These are phyloP conservation scores for Acorus gramineus DNA, from an alignment of 106 monocot species.

Conservation along the genomic window DNA sequence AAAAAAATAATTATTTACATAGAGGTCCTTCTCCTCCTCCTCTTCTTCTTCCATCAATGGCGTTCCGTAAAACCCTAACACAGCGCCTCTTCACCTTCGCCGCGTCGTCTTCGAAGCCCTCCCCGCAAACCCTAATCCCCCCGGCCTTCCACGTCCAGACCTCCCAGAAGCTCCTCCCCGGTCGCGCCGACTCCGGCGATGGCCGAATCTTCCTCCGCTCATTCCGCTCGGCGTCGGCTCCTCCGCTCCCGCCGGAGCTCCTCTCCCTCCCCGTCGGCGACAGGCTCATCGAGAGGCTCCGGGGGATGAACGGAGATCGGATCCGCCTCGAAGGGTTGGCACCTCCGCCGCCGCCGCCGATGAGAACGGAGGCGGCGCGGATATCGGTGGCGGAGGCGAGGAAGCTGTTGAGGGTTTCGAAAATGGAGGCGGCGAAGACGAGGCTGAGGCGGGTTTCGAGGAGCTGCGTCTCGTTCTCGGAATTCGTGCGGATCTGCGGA, in stretches of 20 bases:
- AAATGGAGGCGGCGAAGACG: slow-evolving; percentile 45
- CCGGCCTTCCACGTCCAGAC: not conserved
- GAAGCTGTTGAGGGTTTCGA: slow-evolving; percentile 52
- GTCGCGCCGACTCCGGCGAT: not conserved
- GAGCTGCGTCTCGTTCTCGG: slow-evolving; percentile 27
- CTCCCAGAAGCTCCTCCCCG: not conserved
- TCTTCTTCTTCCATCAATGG: slow-evolving; percentile 11
- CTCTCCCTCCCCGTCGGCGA: slow-evolving; percentile 11
- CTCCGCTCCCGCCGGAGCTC: slow-evolving; percentile 17
- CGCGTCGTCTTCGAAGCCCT: not conserved
- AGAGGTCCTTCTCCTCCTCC: not conserved
- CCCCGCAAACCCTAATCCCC: not conserved
- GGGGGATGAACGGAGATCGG: slow-evolving; percentile 14
- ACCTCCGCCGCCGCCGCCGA: slow-evolving; percentile 20
- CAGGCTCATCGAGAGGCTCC: slow-evolving; percentile 24
- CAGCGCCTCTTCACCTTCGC: slow-evolving; percentile 2
- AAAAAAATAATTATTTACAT: no score
- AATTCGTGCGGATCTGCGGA: slow-evolving; percentile 45
- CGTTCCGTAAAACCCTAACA: slow-evolving; percentile 17
- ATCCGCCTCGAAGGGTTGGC: slow-evolving; percentile 27
- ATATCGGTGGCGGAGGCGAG: slow-evolving; percentile 45
- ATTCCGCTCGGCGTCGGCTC: not conserved
- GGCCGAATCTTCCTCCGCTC: not conserved
- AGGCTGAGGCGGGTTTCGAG: slow-evolving; percentile 23
- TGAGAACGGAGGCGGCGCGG: not conserved